A percentile compares a stretch with the other conserved stretches of the same genome.
phyloP scores from a whole-genome alignment of 2,329 filamentous ascomycete species.

The Trichophyton schoenleinii region DNA sequence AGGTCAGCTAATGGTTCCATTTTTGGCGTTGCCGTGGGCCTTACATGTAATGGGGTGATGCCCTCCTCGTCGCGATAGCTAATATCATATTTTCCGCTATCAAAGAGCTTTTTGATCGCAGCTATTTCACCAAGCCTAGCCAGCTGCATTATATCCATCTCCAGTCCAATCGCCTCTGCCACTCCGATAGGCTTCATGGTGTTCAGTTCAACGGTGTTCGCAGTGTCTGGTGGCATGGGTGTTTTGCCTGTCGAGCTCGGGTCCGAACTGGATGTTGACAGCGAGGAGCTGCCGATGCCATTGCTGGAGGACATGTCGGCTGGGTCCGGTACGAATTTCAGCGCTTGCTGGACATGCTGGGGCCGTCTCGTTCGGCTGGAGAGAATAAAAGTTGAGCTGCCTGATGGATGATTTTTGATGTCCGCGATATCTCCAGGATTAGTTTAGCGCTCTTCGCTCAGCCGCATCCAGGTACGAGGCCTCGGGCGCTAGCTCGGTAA shows the following conservation, averaged over 20 bases:
- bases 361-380: not conserved
- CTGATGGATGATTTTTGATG: not conserved
- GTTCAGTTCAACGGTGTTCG: not conserved
- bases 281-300: not conserved
- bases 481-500: no score
- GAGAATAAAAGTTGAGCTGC: not conserved
- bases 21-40: not conserved
- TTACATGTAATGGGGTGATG: constrained; percentile 86
- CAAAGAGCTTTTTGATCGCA: constrained; percentile 81
- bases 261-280: not conserved
- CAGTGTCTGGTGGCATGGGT: not conserved
- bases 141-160: constrained; percentile 86
- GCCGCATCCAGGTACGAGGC: constrained; percentile 1
- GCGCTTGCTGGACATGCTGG: not conserved
- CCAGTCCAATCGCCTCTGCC: not conserved
- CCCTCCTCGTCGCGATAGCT: constrained; percentile 80
- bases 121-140: constrained; percentile 75
- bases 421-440: not conserved
- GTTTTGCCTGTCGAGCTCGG: not conserved
- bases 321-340: not conserved
- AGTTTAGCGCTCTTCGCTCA: not conserved
- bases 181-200: not conserved
- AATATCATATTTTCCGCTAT: constrained; percentile 66
- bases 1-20: constrained; percentile 9
- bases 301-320: not conserved